Percentiles rank a stretch among this genome's conserved stretches.
These are phyloP conservation scores for Adenanthera pavonina DNA, from an alignment of 306 rosid species.

Conservation along the genomic window DNA sequence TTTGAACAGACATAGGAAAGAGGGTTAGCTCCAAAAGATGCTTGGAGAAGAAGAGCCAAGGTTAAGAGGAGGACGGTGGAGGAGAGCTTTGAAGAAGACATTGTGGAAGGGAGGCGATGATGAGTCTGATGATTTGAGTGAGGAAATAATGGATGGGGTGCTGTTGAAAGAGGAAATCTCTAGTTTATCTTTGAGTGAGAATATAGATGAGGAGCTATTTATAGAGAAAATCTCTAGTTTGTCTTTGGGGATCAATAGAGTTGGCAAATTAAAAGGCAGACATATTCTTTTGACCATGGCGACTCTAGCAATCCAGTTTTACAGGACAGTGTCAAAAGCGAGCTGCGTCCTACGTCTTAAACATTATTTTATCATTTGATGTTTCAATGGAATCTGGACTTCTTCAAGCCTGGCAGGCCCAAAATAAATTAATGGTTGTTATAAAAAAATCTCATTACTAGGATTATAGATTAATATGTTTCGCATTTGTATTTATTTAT, in stretches of 20 bases:
- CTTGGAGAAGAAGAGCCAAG: slow-evolving; percentile 30
- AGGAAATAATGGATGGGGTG: neutral
- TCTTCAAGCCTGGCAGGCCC: too few species aligned
- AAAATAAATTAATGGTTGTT: too few species aligned
- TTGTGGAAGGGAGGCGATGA: neutral
- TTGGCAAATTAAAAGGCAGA: neutral
- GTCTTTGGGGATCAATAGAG: neutral
- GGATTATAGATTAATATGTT: too few species aligned
- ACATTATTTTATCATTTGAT: too few species aligned
- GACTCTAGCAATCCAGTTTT: neutral
- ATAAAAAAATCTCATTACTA: too few species aligned
- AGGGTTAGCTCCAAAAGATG: slow-evolving; percentile 52
- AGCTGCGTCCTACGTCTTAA: too few species aligned
- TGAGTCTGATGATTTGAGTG: neutral
- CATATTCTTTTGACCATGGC: neutral
- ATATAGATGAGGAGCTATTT: too few species aligned
- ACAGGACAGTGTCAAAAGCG: neutral
- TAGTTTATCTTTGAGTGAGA: neutral
- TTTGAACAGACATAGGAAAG: slow-evolving; percentile 61
- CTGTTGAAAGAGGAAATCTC: neutral
- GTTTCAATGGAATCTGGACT: too few species aligned
- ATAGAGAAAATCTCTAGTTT: neutral
- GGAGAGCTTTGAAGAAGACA: slow-evolving; percentile 5
- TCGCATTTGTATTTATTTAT: too few species aligned
- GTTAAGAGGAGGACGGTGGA: neutral